phyloP scores from a whole-genome alignment of 169 alveolate species.

The Plasmodium chabaudi region DNA sequence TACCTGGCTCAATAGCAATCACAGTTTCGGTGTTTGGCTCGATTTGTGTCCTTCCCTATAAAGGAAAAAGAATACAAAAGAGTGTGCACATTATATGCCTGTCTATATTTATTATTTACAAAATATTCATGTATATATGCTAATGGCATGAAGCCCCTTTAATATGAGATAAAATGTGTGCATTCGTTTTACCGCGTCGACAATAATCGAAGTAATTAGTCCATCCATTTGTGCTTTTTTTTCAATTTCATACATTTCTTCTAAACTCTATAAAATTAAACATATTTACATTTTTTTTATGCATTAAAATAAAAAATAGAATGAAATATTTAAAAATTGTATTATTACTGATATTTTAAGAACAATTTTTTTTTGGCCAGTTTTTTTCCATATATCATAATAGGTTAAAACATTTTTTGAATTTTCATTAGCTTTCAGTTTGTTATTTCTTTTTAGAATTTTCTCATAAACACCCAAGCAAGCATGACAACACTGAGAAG shows the following conservation, averaged over 20 bases:
- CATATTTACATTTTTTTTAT: background rate
- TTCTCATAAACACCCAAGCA: slow-evolving; percentile 68
- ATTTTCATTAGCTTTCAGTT: slow-evolving; percentile 6
- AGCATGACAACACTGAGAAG: slow-evolving; percentile 96
- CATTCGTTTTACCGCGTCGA: slow-evolving; percentile 83
- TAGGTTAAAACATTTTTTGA: slow-evolving; percentile 26
- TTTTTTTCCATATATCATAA: slow-evolving; percentile 77
- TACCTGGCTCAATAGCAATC: slow-evolving; percentile 95
- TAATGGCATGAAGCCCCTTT: no score
- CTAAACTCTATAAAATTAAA: slow-evolving; percentile 77
- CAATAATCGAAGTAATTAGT: slow-evolving; percentile 84
- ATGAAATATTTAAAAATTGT: background rate
- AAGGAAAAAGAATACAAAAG: background rate
- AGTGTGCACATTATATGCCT: background rate
- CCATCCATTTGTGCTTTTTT: slow-evolving; percentile 82
- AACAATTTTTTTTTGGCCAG: slow-evolving; percentile 87
- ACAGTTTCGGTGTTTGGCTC: slow-evolving; percentile 93
- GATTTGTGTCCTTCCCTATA: slow-evolving; percentile 92
- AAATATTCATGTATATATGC: no score
- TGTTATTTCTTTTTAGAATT: slow-evolving; percentile 59
- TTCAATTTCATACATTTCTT: slow-evolving; percentile 85
- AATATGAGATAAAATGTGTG: no score
- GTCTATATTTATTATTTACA: no score
- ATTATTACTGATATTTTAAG: slow-evolving; percentile 79
- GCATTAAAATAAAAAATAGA: background rate